Conservation (phyloP, 345 rosid genomes). For the Leavenworthia alabamica region DNA sequence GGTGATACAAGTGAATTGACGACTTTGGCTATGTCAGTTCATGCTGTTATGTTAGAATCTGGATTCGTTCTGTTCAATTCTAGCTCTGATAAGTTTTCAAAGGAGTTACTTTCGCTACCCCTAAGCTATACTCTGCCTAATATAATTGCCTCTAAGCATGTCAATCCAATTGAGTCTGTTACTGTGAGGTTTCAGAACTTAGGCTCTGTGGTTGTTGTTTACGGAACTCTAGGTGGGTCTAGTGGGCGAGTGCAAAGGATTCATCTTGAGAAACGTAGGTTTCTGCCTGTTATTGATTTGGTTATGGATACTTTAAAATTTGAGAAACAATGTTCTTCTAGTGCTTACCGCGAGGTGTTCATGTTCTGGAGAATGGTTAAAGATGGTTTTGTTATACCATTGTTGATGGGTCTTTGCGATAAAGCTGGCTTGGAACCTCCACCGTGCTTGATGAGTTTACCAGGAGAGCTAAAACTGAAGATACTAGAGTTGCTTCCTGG, state of each 20-base stretch:
- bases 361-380: constrained; percentile 70
- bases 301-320: constrained; percentile 21
- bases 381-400: constrained; percentile 58
- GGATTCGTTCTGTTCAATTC: constrained; percentile 49
- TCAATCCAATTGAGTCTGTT: constrained; percentile 26
- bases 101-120: constrained; percentile 38
- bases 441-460: constrained; percentile 56
- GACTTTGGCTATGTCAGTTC: constrained; percentile 50
- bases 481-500: constrained; percentile 58
- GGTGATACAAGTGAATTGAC: constrained; percentile 36
- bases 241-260: constrained; percentile 32
- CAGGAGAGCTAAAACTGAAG: constrained; percentile 60
- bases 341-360: constrained; percentile 33
- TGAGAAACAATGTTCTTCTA: constrained; percentile 16
- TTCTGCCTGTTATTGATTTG: constrained; percentile 36
- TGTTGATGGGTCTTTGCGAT: constrained; percentile 54
- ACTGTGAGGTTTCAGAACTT: constrained; percentile 49
- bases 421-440: constrained; percentile 49
- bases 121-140: constrained; percentile 58
- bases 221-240: constrained; percentile 42
- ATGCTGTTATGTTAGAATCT: constrained; percentile 65
- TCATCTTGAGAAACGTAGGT: constrained; percentile 42
- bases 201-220: constrained; percentile 47
- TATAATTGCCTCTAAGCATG: constrained; percentile 18
- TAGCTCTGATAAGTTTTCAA: constrained; percentile 41